Evolutionary conservation across 2,329 filamentous ascomycete species (phyloP), one percentile per base, ranked within the genome.

Genomic region (Spiromastix sp.): DNA sequence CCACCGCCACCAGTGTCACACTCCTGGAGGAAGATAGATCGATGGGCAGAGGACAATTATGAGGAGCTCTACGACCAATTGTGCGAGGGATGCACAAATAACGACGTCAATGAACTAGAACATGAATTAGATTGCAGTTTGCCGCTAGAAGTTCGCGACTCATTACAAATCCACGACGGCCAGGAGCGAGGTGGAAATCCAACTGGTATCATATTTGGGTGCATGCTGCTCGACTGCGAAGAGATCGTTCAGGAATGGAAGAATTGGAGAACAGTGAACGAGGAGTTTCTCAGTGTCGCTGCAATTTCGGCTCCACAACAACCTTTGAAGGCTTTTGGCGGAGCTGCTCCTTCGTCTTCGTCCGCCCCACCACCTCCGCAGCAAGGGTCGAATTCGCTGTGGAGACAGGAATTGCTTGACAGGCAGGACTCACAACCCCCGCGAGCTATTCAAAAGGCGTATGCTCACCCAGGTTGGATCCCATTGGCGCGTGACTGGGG

Each of bases 201-300:
- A 1, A 95, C 89, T 0, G 91, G 91, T 43, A 81, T 96, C 47
- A 76, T 98, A 42, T 96, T 98, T 50, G 76, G 87, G 41, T 81
- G 77, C 56, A 98, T 98, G 91, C 66, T 98, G 44, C 74, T 98
- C 39, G 91, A 98, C 59, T 96, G 91, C 54, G 91, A 98, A 60
- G 91, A 98, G 56, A 94, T 98, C 48, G 81, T 94, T 15, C 86
- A 95, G 58, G 91, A 98, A 57, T 96, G 89, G 85, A 81, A 84
- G 50, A 93, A 94, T 55, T 98, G 91, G 91, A 79, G 85, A 49
- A 79, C 76, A 43, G 91, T 98, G 43, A 94, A 94, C 54, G 78
- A 89, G 39, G 85, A 95, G 54, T 94, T 83, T 57, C 71, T 96
- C 40, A 70, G 74, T 27, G 70, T 76, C 25, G 56, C 76, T 22